These are phyloP conservation scores for Trichoderma cornu-damae DNA, from an alignment of 2,329 filamentous ascomycete genomes.

Conservation along the genomic window DNA sequence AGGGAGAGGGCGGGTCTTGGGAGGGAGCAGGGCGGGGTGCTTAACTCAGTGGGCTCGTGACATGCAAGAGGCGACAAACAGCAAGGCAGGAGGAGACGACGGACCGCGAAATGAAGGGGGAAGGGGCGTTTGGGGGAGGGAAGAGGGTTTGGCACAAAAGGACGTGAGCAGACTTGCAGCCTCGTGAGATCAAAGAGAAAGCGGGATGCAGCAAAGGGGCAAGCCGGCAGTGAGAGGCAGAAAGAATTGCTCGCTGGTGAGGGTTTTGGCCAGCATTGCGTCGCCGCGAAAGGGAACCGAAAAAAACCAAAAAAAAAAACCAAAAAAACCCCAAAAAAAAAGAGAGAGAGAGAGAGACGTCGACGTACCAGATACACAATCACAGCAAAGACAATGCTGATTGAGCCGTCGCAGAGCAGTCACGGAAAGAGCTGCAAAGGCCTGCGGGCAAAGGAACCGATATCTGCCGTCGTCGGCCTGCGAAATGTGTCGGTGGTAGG, in stretches of 20 bases:
- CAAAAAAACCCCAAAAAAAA: too few species aligned
- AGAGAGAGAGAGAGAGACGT: background rate
- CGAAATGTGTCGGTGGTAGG: constrained; percentile 14
- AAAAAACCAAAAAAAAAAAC: too few species aligned
- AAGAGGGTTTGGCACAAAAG: background rate
- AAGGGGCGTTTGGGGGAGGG: background rate
- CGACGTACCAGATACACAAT: constrained; percentile 6
- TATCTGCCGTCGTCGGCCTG: constrained; percentile 1
- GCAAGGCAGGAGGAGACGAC: constrained; percentile 11
- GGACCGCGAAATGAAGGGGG: background rate
- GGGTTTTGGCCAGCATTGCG: constrained; percentile 6
- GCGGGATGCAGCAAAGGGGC: background rate
- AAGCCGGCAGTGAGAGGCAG: background rate
- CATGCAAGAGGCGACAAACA: constrained; percentile 20
- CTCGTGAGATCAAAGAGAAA: background rate
- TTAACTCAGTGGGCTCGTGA: constrained; percentile 21
- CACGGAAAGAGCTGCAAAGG: background rate
- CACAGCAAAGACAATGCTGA: background rate
- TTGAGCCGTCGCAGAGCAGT: background rate
- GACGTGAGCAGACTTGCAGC: background rate
- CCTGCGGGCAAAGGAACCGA: background rate
- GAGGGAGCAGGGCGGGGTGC: constrained; percentile 20
- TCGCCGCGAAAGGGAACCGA: too few species aligned
- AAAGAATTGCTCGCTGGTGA: background rate
- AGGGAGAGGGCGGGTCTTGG: constrained; percentile 18